Evolutionary conservation across 164 flowering plant species (phyloP).

Genomic region (Berberis thunbergii): DNA sequence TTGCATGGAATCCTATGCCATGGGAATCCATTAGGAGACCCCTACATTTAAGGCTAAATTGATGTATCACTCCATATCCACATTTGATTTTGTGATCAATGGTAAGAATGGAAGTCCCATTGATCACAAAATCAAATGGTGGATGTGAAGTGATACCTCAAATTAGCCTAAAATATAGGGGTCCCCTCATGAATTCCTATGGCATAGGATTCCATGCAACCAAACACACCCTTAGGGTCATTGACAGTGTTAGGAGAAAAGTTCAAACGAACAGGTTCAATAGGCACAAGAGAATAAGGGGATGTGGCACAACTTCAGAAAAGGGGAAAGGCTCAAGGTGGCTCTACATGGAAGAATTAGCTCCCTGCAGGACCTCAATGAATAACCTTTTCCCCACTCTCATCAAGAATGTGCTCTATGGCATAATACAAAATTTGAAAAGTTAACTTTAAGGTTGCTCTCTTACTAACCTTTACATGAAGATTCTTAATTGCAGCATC

Average conservation of each 20-base stretch:
- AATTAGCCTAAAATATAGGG: too few species aligned
- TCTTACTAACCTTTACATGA: slow-evolving; percentile 17
- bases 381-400: slow-evolving; percentile 5
- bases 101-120: too few species aligned
- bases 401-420: slow-evolving; percentile 18
- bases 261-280: slow-evolving; percentile 6
- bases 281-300: slow-evolving; percentile 13
- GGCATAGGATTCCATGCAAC: too few species aligned
- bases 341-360: slow-evolving; percentile 14
- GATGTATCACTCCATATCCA: neutral
- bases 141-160: too few species aligned
- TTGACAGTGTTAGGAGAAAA: neutral
- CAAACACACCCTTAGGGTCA: neutral
- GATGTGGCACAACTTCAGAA: slow-evolving; percentile 20
- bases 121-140: too few species aligned
- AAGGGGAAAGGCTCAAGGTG: slow-evolving; percentile 10
- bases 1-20: too few species aligned
- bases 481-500: slow-evolving; percentile 14
- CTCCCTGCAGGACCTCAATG: slow-evolving; percentile 10
- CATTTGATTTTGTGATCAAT: too few species aligned
- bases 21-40: too few species aligned
- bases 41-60: too few species aligned
- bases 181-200: too few species aligned
- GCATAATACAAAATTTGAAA: slow-evolving; percentile 23
- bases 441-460: slow-evolving; percentile 22